These are phyloP conservation scores for Chytriomyces sp. DNA, from an alignment of 192 early-diverging fungal species.

Conservation along the genomic window DNA sequence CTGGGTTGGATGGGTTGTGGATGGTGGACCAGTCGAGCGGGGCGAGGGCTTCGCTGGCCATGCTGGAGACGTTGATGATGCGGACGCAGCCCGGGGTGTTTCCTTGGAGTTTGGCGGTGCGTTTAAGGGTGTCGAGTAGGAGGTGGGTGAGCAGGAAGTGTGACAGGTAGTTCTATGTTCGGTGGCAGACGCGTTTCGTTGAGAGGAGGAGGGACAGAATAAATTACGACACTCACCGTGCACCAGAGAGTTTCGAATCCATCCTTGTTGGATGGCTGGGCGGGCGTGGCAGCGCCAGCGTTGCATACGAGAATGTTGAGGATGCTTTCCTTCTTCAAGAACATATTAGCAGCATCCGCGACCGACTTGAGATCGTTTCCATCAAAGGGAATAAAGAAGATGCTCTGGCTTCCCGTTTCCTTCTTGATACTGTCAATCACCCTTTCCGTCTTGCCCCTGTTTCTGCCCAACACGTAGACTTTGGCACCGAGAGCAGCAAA, in stretches of 20 bases:
- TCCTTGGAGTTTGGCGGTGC: neutral
- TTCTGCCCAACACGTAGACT: conserved; percentile 18
- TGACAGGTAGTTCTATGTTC: conserved; percentile 26
- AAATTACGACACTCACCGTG: neutral
- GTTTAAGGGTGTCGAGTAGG: neutral
- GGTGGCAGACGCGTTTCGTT: neutral
- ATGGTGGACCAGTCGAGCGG: neutral
- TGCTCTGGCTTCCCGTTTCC: neutral
- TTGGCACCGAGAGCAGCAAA: conserved; percentile 28
- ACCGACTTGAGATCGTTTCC: neutral
- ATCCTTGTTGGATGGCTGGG: neutral
- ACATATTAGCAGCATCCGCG: neutral
- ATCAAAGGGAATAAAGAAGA: neutral
- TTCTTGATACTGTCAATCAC: conserved; percentile 3
- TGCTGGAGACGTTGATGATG: conserved; percentile 4
- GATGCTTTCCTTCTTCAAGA: neutral
- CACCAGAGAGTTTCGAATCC: neutral
- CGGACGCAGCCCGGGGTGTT: conserved; percentile 8
- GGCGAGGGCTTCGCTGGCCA: neutral
- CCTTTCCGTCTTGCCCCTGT: conserved; percentile 21
- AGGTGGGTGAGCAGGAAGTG: conserved; percentile 15
- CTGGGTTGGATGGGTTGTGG: neutral
- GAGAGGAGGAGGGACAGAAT: neutral
- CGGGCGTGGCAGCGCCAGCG: neutral
- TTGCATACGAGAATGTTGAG: neutral